phyloP scores from a whole-genome alignment of 2,329 filamentous ascomycete species.

The Cladobotryum mycophilum region DNA sequence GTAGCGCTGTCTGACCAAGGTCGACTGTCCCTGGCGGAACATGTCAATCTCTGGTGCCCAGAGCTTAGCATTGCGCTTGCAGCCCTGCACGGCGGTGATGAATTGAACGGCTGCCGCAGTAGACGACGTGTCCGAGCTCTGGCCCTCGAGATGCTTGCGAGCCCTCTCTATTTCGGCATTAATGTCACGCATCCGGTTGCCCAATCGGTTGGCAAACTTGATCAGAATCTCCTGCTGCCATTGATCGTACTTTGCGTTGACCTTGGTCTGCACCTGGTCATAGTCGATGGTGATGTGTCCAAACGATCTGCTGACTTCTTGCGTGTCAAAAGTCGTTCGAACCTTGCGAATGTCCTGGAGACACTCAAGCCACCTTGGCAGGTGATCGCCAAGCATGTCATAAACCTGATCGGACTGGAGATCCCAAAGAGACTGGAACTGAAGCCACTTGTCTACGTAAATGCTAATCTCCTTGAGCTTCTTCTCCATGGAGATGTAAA shows the following conservation, averaged over 20 bases:
- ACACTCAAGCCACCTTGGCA: conserved; percentile 88
- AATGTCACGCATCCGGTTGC: conserved; percentile 84
- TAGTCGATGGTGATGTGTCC: conserved; percentile 95
- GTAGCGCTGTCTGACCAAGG: conserved; percentile 83
- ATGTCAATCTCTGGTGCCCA: conserved; percentile 96
- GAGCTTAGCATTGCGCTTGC: conserved; percentile 84
- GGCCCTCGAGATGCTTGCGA: conserved; percentile 80
- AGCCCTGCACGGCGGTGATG: conserved; percentile 95
- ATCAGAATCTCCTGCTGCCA: conserved; percentile 97
- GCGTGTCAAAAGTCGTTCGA: conserved; percentile 93
- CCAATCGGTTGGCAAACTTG: conserved; percentile 86
- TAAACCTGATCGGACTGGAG: conserved; percentile 94
- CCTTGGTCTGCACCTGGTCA: conserved; percentile 96
- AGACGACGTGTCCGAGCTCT: conserved; percentile 87
- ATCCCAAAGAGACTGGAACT: conserved; percentile 98
- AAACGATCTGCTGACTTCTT: conserved; percentile 86
- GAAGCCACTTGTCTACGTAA: conserved; percentile 97
- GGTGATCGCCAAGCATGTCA: conserved; percentile 81
- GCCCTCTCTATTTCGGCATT: conserved; percentile 89
- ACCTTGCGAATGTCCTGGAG: conserved; percentile 97
- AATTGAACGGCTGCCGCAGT: conserved; percentile 97
- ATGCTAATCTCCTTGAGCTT: conserved; percentile 72
- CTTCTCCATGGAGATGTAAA: conserved; percentile 77
- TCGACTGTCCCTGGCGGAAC: conserved; percentile 93
- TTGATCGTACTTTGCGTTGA: conserved; percentile 98